Base-by-base conservation (phyloP, 2,329 filamentous ascomycete genomes). In the Graphilbum ipis-grandicollis region DNA sequence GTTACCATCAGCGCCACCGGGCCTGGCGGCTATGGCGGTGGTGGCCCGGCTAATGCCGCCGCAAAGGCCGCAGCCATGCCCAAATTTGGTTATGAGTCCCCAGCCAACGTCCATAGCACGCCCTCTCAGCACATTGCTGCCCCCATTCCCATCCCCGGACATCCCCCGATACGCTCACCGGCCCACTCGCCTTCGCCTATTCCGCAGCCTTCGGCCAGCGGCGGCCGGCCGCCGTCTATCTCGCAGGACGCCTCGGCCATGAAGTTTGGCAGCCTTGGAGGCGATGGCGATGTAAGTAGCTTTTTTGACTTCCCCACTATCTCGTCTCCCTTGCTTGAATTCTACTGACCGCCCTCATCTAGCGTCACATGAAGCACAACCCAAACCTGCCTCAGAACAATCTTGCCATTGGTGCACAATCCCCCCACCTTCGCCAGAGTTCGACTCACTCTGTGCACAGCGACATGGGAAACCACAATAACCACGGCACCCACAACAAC, bases 151-250 rank as follows among this genome's bases (percentile, higher is more conserved):
- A 83, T 72, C 57, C 75, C 74, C 51, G 56, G 68, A 63, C 52
- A 63, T 7, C 26, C 26, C 5, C 58, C 78, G 79, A 71, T 88
- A 36, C 75, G 76, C 34, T 93, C 86, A 33, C 90, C 90, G 6
- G 76, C 81, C 34, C 78, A 80, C 47, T 94, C 88, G 33, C 90
- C 90, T 4, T 88, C 83, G 31, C 90, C 90, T 5, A 96, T 96
- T 48, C 88, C 90, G 23, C 82, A 88, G 56, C 83, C 85, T 36
- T 73, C 79, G 38, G 76, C 78, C 25, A 81, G 77, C 50, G 90
- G 85, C 51, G 84, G 85, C 48, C 83, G 84, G 50, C 86, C 86
- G 47, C 84, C 85, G 32, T 79, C 83, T 25, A 68, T 84, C 45
- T 68, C 77, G 47, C 75, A 75, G 45, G 74, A 79, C 47, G 71